phyloP scores from a whole-genome alignment of 2,329 filamentous ascomycete genomes.

The Rhexocercosporidium sp. region DNA sequence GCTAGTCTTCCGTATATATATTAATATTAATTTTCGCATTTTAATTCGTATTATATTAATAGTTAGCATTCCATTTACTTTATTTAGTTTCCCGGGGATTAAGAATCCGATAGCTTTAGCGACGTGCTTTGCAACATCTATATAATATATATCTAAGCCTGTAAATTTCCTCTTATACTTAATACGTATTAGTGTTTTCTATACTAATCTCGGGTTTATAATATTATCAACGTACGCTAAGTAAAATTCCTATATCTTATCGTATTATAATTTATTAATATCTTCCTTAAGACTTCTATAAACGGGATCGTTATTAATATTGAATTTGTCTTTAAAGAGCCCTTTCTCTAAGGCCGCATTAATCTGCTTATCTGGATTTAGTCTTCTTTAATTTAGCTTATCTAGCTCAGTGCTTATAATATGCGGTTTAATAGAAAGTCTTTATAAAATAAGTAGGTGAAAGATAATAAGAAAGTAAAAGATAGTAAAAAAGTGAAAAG shows the following conservation, averaged over 20 bases:
- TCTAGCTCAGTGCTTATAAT: not conserved
- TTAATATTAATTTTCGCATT: constrained; percentile 14
- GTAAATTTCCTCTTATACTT: constrained; percentile 31
- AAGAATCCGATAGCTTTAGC: constrained; percentile 25
- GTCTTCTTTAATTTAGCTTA: not conserved
- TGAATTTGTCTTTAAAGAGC: constrained; percentile 22
- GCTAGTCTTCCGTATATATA: constrained; percentile 13
- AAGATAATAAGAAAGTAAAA: not conserved
- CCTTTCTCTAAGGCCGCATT: constrained; percentile 22
- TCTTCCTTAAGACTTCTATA: constrained; percentile 29
- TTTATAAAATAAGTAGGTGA: not conserved
- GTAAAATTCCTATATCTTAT: constrained; percentile 10
- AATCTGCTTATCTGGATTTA: constrained; percentile 25
- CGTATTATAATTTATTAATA: constrained; percentile 27
- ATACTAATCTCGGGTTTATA: constrained; percentile 8
- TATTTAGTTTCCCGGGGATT: constrained; percentile 26
- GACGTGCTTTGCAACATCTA: constrained; percentile 30
- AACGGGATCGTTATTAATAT: constrained; percentile 28
- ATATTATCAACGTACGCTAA: not conserved
- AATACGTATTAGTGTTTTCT: constrained; percentile 28
- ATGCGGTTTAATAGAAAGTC: not conserved
- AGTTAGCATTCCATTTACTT: constrained; percentile 11
- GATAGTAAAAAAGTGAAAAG: not conserved
- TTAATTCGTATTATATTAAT: constrained; percentile 17
- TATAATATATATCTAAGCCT: constrained; percentile 27